Conservation (phyloP, 441 rosid species). For the Oxalis stricta region DNA sequence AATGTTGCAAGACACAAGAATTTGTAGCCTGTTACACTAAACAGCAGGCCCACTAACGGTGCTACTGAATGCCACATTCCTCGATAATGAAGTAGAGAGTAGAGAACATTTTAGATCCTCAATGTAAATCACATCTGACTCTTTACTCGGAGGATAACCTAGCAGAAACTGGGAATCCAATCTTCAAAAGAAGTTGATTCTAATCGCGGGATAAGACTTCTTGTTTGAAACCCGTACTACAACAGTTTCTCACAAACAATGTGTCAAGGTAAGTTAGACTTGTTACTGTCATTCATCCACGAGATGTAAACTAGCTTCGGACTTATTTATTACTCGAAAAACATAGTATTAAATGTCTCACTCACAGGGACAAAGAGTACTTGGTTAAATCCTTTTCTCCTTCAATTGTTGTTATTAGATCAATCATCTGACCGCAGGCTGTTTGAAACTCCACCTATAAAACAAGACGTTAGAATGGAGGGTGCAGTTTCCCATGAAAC, state of each 20-base stretch:
- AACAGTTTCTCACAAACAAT: not conserved
- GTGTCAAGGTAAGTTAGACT: not conserved
- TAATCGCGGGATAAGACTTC: not conserved
- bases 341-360: constrained; percentile 7
- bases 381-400: constrained; percentile 77
- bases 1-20: too few relatives aligned
- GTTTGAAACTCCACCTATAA: constrained; percentile 82
- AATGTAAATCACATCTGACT: too few relatives aligned
- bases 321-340: not conserved
- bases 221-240: not conserved
- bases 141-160: too few relatives aligned
- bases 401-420: constrained; percentile 71
- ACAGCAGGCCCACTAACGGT: too few relatives aligned
- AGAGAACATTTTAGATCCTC: too few relatives aligned
- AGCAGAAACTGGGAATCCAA: too few relatives aligned
- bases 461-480: not conserved
- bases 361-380: constrained; percentile 59
- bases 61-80: too few relatives aligned
- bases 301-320: not conserved
- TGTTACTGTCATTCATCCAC: not conserved
- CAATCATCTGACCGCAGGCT: constrained; percentile 87
- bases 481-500: not conserved
- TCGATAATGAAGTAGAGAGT: too few relatives aligned
- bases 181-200: not conserved
- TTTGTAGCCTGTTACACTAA: too few relatives aligned